phyloP scores from a whole-genome alignment of 1,284 basidiomycete genomes.

The Ustilago vetiveriae region DNA sequence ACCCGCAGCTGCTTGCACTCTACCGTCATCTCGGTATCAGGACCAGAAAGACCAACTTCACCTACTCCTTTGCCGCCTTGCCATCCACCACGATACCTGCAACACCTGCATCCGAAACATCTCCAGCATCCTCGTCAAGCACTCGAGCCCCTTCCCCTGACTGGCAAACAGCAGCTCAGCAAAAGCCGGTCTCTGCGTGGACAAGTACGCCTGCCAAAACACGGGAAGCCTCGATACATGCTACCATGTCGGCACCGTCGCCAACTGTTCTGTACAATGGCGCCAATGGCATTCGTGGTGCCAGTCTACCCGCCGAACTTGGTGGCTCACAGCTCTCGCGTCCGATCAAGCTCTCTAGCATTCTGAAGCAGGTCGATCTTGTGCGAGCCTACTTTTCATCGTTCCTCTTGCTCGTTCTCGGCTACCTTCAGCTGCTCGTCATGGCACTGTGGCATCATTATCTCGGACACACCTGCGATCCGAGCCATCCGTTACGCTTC shows the following conservation, averaged over 20 bases:
- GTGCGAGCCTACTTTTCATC: slow-evolving; percentile 17
- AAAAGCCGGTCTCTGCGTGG: too few relatives aligned
- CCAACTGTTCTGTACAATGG: slow-evolving; percentile 57
- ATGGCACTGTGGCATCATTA: slow-evolving; percentile 50
- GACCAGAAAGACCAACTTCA: slow-evolving; percentile 48
- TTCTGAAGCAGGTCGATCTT: slow-evolving; percentile 4
- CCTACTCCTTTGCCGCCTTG: slow-evolving; percentile 55
- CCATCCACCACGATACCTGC: not conserved
- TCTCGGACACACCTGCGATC: slow-evolving; percentile 47
- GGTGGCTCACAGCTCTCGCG: not conserved
- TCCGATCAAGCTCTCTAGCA: slow-evolving; percentile 6
- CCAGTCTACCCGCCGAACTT: slow-evolving; percentile 39
- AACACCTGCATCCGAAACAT: not conserved
- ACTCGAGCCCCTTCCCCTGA: not conserved
- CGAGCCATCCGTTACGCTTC: slow-evolving; percentile 33
- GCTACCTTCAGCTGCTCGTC: slow-evolving; percentile 57
- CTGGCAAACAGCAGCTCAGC: not conserved
- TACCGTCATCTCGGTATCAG: slow-evolving; percentile 53
- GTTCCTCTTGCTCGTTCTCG: slow-evolving; percentile 38
- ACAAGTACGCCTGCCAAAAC: too few relatives aligned
- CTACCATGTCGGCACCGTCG: too few relatives aligned
- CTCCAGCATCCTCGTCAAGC: not conserved
- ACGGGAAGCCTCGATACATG: too few relatives aligned
- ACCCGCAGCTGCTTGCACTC: slow-evolving; percentile 56
- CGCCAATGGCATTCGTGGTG: slow-evolving; percentile 43